Evolutionary conservation across 106 monocot genomes (phyloP).

Genomic region (Dendrobium officinale): DNA sequence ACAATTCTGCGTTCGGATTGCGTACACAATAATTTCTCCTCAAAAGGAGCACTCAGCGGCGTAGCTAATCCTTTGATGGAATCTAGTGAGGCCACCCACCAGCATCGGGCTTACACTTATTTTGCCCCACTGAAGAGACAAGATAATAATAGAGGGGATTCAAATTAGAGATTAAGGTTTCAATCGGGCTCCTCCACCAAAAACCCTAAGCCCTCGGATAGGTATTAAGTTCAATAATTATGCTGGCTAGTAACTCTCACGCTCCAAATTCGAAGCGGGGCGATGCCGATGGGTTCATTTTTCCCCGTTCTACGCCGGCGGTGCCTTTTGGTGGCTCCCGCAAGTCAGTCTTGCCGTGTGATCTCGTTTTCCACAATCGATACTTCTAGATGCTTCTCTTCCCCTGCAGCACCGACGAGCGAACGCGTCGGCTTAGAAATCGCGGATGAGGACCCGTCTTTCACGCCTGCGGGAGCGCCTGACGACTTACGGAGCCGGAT

Average conservation of each 20-base stretch:
- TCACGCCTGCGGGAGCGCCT: not conserved
- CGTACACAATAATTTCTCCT: too few species aligned
- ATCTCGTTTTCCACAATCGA: not conserved
- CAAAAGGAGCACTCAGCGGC: too few species aligned
- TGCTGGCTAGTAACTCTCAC: not conserved
- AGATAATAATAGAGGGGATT: too few species aligned
- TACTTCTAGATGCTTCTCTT: conserved; percentile 12
- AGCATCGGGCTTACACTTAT: too few species aligned
- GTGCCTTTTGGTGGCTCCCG: not conserved
- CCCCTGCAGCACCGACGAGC: conserved; percentile 5
- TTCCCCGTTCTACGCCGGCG: conserved; percentile 19
- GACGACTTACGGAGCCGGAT: conserved; percentile 49
- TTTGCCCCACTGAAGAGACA: too few species aligned
- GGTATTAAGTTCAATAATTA: too few species aligned
- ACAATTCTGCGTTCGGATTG: too few species aligned
- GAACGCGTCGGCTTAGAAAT: not conserved
- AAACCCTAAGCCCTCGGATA: too few species aligned
- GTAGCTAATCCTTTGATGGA: too few species aligned
- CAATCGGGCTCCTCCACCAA: too few species aligned
- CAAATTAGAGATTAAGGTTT: too few species aligned
- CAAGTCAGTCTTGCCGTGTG: not conserved
- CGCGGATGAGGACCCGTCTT: conserved; percentile 4
- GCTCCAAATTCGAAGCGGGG: not conserved
- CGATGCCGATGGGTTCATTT: not conserved
- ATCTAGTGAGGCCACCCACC: too few species aligned